A percentile compares a stretch with the other conserved stretches of the same genome.
These are phyloP conservation scores for Solanum appendiculatum DNA, from an alignment of 257 asterid genomes.

Conservation along the genomic window DNA sequence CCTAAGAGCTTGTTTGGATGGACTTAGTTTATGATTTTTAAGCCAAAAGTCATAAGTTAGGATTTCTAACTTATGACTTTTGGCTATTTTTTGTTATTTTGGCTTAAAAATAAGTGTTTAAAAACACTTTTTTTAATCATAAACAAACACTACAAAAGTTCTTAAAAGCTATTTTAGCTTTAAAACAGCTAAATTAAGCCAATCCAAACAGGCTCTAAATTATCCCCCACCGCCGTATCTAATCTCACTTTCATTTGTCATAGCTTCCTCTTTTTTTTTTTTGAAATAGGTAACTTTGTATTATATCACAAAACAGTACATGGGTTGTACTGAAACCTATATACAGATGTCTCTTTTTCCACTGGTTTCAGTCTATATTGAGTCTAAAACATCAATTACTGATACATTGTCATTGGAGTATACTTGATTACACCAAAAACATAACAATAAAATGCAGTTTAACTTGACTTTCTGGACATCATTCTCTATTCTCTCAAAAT, in stretches of 20 bases:
- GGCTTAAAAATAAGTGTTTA: neutral
- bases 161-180: neutral
- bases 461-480: no score
- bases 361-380: no score
- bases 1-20: neutral
- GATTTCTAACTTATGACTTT: neutral
- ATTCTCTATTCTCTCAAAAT: no score
- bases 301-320: no score
- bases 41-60: neutral
- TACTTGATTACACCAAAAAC: no score
- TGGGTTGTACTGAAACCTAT: no score
- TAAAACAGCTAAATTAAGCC: neutral
- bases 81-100: neutral
- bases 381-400: no score
- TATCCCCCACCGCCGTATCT: neutral
- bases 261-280: no score
- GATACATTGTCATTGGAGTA: no score
- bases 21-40: neutral
- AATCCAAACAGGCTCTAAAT: neutral
- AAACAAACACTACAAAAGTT: neutral
- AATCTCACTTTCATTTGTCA: neutral
- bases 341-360: no score
- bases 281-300: no score
- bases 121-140: neutral
- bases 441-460: no score